Conservation (phyloP, 2,329 filamentous ascomycete genomes). For the Clarireedia homoeocarpa region DNA sequence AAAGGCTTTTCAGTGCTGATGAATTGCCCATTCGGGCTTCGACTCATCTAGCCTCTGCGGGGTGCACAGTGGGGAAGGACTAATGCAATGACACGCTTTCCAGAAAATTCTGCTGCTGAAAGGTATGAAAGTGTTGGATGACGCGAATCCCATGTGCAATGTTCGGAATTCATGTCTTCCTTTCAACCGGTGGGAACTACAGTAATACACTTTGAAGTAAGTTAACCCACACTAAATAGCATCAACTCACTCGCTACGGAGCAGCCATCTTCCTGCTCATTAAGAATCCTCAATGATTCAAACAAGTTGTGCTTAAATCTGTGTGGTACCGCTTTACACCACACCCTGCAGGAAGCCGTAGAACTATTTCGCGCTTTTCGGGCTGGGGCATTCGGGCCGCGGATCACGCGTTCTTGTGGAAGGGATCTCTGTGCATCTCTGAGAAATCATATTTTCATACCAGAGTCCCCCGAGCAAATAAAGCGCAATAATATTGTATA, state of each 20-base stretch:
- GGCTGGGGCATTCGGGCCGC: background rate
- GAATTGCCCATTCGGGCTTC: background rate
- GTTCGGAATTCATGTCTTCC: no score
- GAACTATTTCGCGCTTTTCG: background rate
- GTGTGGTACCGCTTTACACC: no score
- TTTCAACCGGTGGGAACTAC: background rate
- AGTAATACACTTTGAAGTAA: background rate
- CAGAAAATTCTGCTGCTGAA: background rate
- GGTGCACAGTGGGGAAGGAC: background rate
- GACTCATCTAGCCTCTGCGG: background rate
- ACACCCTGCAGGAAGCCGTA: background rate
- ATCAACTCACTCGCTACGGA: no score
- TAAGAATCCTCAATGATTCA: no score
- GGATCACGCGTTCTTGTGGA: background rate
- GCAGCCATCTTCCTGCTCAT: no score
- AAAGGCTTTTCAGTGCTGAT: background rate
- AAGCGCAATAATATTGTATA: no score
- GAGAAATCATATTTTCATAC: background rate
- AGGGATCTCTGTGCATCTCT: background rate
- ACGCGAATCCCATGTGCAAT: no score
- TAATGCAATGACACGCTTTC: background rate
- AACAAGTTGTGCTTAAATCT: no score
- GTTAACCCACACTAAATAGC: no score
- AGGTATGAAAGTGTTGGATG: background rate
- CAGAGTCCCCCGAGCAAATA: no score